phyloP scores from a whole-genome alignment of 2,329 filamentous ascomycete genomes.

The Exophiala oligosperma region DNA sequence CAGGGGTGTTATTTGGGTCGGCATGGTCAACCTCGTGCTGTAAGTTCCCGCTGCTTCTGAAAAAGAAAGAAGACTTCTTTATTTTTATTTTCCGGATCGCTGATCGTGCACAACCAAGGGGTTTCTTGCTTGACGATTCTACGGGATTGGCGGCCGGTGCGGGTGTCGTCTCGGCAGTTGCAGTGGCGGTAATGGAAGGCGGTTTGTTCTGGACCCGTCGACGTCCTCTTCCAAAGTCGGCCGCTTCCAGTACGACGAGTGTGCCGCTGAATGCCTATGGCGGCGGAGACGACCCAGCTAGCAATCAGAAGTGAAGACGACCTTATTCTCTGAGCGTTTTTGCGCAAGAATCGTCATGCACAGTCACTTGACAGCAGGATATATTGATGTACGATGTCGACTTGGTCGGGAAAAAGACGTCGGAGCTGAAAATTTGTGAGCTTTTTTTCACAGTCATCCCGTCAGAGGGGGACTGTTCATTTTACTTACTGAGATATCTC shows the following conservation, averaged over 20 bases:
- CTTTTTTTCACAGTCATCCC: no score
- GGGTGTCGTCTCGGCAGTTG: not conserved
- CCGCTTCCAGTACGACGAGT: not conserved
- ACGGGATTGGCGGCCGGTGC: not conserved
- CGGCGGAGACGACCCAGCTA: not conserved
- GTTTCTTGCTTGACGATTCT: not conserved
- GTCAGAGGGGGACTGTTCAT: no score
- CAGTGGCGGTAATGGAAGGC: not conserved
- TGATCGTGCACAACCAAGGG: not conserved
- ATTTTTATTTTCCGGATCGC: not conserved
- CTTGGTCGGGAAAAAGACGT: no score
- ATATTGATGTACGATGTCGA: no score
- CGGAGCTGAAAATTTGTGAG: no score
- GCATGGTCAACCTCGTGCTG: conserved; percentile 13
- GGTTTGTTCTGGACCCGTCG: not conserved
- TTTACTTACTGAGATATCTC: no score
- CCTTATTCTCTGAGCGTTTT: not conserved
- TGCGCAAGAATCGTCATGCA: not conserved
- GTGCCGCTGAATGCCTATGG: not conserved
- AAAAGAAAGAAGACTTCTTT: not conserved
- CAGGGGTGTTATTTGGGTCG: conserved; percentile 23
- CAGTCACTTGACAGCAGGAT: no score
- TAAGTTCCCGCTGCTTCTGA: not conserved
- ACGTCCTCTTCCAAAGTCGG: not conserved
- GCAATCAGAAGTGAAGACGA: not conserved